Base-by-base conservation (phyloP, 768 basidiomycete genomes). In the Sarcodon aspratus region DNA sequence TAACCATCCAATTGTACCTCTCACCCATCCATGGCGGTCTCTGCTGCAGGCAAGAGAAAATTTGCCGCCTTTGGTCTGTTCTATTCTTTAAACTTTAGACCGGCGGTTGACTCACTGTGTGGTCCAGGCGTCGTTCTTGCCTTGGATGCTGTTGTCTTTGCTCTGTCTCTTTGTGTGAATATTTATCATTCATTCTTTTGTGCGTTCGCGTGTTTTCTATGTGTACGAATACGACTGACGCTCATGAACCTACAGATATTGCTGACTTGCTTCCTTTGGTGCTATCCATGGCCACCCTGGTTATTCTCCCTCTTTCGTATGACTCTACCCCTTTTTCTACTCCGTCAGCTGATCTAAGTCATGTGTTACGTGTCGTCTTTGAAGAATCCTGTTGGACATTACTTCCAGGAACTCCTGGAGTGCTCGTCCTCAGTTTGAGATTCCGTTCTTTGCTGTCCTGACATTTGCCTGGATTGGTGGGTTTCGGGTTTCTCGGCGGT, bases 241-340 rank as follows among this genome's bases (percentile, higher is more conserved):
- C 48, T 45, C 49, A 50, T 55, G 27, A 54, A 45, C 9, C 31
- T 13, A 13, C 53, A 80, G 78, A 72, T 57, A 62, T 74, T 43
- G 79, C 79, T 6, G 78, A 80, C 61, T 59, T 77, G 18, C 78
- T 79, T 57, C 79, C 79, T n/a, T 64, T 80, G 48, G 71, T 65
- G n/a, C 68, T 81, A 35, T 78, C 78, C 32, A 73, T 78, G 55
- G 58, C 68, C 45, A 77, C 76, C 1, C 57, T 77, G 32, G 59
- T 70, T 33, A 49, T 77, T 32, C 58, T 79, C 35, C 55, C 66
- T 33, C 32, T 64, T 36, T 61, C 69, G 79, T 78, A 50, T 49
- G 74, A 61, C 27, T 9, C 36, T 13, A 32, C 21, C 7, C 38
- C 50, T 43, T 13, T 36, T 12, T 35, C 11, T 43, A 9, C 3